phyloP scores from a whole-genome alignment of 768 basidiomycete species.

The Hygrophorus pudorinus region DNA sequence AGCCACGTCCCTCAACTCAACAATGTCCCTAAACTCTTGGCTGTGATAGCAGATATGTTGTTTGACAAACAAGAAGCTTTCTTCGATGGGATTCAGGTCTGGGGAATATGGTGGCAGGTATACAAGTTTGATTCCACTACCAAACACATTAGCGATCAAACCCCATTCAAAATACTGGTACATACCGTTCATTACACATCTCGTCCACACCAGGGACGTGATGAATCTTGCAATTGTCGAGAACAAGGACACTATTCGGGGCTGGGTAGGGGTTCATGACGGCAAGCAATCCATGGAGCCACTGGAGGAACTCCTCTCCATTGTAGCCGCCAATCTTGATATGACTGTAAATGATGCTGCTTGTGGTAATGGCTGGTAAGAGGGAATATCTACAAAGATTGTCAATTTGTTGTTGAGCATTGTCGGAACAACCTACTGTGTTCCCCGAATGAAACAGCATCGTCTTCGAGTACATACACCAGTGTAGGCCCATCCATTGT shows the following conservation, averaged over 20 bases:
- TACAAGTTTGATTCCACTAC: conserved; percentile 17
- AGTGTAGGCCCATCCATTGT: conserved; percentile 9
- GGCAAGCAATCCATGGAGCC: conserved; percentile 5
- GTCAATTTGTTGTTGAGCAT: not conserved
- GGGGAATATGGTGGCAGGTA: conserved; percentile 26
- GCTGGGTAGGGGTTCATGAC: conserved; percentile 19
- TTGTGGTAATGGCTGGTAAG: no score
- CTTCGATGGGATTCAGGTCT: conserved; percentile 27
- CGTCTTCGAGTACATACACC: conserved; percentile 8
- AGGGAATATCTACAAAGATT: not conserved
- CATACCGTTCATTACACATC: conserved; percentile 6
- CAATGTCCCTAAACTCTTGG: conserved; percentile 2
- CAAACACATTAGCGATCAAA: not conserved
- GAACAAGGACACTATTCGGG: conserved; percentile 15
- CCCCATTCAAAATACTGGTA: not conserved
- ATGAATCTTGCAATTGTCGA: conserved; percentile 23
- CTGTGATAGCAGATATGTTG: conserved; percentile 19
- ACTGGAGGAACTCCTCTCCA: conserved; percentile 13
- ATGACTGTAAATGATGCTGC: conserved; percentile 11
- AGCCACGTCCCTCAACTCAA: conserved; percentile 2
- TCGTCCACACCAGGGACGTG: conserved; percentile 14
- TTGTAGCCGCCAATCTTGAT: conserved; percentile 16
- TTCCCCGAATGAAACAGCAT: conserved; percentile 12
- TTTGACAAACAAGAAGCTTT: conserved; percentile 23
- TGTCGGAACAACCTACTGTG: conserved; percentile 7